Evolutionary conservation across 352 stramenopile species (phyloP).

Genomic region (Phytophthora multivora): DNA sequence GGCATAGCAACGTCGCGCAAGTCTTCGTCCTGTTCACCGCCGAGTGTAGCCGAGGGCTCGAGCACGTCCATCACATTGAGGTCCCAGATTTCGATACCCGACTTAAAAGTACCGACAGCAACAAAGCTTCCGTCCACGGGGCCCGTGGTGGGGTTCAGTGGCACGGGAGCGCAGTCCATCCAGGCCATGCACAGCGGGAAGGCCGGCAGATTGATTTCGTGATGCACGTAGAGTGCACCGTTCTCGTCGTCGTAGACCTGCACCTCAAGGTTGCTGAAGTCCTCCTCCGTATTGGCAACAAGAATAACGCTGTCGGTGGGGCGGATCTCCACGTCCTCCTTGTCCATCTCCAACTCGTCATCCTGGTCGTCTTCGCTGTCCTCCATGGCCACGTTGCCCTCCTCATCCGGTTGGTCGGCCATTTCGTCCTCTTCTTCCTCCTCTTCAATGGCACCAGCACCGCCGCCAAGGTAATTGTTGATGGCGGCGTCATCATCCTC

Average conservation of each 20-base stretch:
- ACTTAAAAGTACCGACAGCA: conserved; percentile 99
- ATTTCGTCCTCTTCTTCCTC: conserved; percentile 42
- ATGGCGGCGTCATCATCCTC: conserved; percentile 85
- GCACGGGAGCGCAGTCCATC: conserved; percentile 91
- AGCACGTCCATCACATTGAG: conserved; percentile 99
- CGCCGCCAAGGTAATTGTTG: conserved; percentile 71
- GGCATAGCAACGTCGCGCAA: conserved; percentile 81
- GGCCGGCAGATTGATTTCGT: conserved; percentile 99
- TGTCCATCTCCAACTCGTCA: conserved; percentile 75
- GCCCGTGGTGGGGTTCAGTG: conserved; percentile 59
- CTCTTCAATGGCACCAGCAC: conserved; percentile 41
- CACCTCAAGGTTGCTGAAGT: conserved; percentile 98
- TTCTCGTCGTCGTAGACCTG: conserved; percentile 98
- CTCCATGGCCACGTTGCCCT: conserved; percentile 60
- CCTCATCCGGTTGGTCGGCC: conserved; percentile 31
- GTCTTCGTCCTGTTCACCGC: conserved; percentile 90
- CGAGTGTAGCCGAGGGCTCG: conserved; percentile 95
- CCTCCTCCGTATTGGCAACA: conserved; percentile 97
- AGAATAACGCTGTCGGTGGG: conserved; percentile 95
- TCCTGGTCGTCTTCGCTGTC: conserved; percentile 68
- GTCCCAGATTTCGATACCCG: conserved; percentile 99
- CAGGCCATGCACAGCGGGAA: conserved; percentile 98
- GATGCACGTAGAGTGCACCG: conserved; percentile 98
- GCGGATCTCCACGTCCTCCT: conserved; percentile 95
- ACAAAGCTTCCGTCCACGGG: conserved; percentile 95